A percentile compares a stretch with the other conserved stretches of the same genome.
Evolutionary conservation across 192 early-diverging fungal genomes (phyloP).

Genomic region (Rhizophagus prolifer): DNA sequence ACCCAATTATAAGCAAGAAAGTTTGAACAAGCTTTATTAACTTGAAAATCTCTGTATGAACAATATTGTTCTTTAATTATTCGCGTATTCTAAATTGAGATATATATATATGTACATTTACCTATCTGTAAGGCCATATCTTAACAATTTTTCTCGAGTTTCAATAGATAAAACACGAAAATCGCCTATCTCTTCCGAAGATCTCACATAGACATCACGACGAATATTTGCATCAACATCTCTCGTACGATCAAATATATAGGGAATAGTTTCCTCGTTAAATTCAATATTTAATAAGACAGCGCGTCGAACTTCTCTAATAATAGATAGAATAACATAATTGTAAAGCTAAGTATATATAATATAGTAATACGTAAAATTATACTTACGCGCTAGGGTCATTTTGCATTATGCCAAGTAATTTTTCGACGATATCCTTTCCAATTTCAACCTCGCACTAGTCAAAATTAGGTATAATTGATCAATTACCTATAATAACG

Average conservation of each 20-base stretch:
- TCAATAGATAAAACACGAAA: slow-evolving; percentile 67
- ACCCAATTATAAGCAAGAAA: slow-evolving; percentile 75
- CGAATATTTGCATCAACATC: slow-evolving; percentile 78
- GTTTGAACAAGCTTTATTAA: slow-evolving; percentile 71
- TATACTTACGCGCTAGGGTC: slow-evolving; percentile 72
- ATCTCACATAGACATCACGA: slow-evolving; percentile 66
- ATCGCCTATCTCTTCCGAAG: slow-evolving; percentile 66
- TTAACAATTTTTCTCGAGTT: slow-evolving; percentile 69
- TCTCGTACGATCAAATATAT: slow-evolving; percentile 71
- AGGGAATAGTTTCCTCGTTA: slow-evolving; percentile 59
- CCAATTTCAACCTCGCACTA: slow-evolving; percentile 32
- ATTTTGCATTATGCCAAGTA: slow-evolving; percentile 65
- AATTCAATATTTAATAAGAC: slow-evolving; percentile 76
- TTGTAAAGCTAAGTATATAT: too few relatives aligned
- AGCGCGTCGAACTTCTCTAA: slow-evolving; percentile 79
- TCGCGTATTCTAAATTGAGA: not conserved
- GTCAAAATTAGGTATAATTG: not conserved
- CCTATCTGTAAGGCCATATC: slow-evolving; percentile 81
- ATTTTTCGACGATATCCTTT: slow-evolving; percentile 58
- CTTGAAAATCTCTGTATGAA: slow-evolving; percentile 58
- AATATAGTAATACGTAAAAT: too few relatives aligned
- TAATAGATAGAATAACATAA: not conserved
- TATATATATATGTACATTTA: slow-evolving; percentile 12
- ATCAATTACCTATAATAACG: not conserved
- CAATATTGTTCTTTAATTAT: not conserved